Base-by-base conservation (phyloP, 495 filamentous ascomycete genomes). In the Chaetomium tenue region DNA sequence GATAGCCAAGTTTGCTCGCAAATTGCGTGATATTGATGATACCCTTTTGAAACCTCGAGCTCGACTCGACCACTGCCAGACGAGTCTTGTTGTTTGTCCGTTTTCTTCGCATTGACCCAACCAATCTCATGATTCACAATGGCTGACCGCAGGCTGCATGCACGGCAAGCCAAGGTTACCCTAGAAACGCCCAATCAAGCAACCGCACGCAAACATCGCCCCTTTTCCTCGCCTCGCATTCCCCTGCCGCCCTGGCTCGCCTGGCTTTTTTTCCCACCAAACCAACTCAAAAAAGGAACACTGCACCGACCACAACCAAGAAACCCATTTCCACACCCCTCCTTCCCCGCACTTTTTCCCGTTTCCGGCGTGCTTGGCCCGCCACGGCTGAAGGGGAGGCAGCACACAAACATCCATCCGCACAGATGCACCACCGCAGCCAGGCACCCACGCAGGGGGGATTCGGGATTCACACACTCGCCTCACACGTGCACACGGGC, bases 151-250 rank as follows among this genome's bases (percentile, higher is more conserved):
- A 44, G 11, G 22, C 56, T 6, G 33, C 37, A 58, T 20, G 46
- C 18, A 9, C n/a, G 8, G 46, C 18, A n/a, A 20, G 46, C 26
- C 6, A 37, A 48, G 64, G 64, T 70, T 70, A 64, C 68, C 61
- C 56, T 57, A 61, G 67, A 66, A 69, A 66, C 67, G 58, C 67
- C 63, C 63, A 66, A 64, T 66, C 58, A 58, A 44, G 65, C 20
- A 63, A 61, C 61, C 6, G 23, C 37, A 23, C 13, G 48, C 56
- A 64, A 65, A 68, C 63, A 68, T 20, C 20, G 23, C 57, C 63
- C 56, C 57, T 37, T 60, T 65, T 65, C n/a, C 25, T 5, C 20
- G 44, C 54, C 47, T 59, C 18, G 23, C 63, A 58, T 46, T 50
- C 6, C 62, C 33, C 30, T 51, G n/a, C 25, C 23, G 23, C 60